Percentiles rank a stretch among this genome's conserved stretches.
Evolutionary conservation across 305 asterid species (phyloP).

Genomic region (Plantago rigida): DNA sequence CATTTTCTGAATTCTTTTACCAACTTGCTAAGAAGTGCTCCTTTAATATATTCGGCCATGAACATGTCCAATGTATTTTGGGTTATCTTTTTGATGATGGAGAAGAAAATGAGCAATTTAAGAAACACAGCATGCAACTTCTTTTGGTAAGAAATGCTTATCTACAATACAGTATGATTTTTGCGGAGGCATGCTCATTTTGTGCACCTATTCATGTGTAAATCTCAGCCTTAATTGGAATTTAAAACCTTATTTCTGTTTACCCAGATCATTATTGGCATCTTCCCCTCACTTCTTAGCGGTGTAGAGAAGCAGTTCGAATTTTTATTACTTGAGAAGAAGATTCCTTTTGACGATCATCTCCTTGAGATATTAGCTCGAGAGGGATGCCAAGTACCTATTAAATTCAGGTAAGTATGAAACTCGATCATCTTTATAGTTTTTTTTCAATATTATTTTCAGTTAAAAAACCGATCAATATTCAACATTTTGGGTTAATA

Average conservation of each 20-base stretch:
- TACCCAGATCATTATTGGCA: constrained; percentile 54
- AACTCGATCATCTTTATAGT: constrained; percentile 14
- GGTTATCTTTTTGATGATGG: constrained; percentile 43
- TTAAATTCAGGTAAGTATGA: constrained; percentile 52
- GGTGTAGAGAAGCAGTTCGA: constrained; percentile 59
- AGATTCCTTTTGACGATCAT: constrained; percentile 57
- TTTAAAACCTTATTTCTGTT: constrained; percentile 18
- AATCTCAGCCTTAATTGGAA: background rate
- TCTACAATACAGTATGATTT: constrained; percentile 10
- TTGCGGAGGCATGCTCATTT: constrained; percentile 3
- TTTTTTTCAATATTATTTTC: too few species aligned
- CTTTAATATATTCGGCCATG: constrained; percentile 54
- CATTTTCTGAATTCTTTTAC: constrained; percentile 49
- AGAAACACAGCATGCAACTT: constrained; percentile 48
- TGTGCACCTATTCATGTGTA: background rate
- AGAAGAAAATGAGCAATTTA: constrained; percentile 38
- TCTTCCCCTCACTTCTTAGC: constrained; percentile 64
- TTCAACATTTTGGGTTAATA: too few species aligned
- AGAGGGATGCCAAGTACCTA: constrained; percentile 45
- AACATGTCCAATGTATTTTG: constrained; percentile 52
- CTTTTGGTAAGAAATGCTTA: constrained; percentile 56
- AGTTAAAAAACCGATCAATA: too few species aligned
- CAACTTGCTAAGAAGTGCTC: constrained; percentile 52
- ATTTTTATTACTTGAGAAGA: constrained; percentile 42
- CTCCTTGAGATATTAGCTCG: constrained; percentile 59